Evolutionary conservation across 208 protist species (phyloP), one percentile per base, ranked within the genome.

Genomic region (Tetramitus jugosus): DNA sequence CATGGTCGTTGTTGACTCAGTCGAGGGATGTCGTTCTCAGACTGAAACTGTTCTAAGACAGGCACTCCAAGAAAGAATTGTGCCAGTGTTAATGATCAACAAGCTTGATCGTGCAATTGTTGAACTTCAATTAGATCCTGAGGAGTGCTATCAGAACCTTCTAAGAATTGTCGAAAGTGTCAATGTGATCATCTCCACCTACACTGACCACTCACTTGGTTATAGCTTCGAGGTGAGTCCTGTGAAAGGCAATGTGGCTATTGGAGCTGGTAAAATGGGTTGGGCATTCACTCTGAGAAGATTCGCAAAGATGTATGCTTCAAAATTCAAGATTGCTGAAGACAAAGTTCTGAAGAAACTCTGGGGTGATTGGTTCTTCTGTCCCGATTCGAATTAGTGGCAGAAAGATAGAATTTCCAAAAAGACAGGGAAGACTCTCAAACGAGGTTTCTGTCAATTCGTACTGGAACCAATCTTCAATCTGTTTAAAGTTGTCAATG

Each of bases 1-100:
- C 56, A 84, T 99, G 13, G 95, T 99, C 68, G 97, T 99, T 76
- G 94, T 99, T 60, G 98, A 99, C 84, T 97, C 91, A 82, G 93
- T 99, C 74, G 94, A 98, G 84, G 98, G 98, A 85, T 96, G 99
- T 77, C 98, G 94, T 85, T 97, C 99, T 52, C 96, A 99, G 89
- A 99, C 97, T 65, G 96, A 99, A 87, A 99, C 97, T 82, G 97
- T 99, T 83, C 90, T 99, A 39, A 83, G 94, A 72, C 94, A 97
- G 87, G 93, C 94, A 31, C 88, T 99, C 77, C 84, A 87, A 43
- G 97, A 99, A 90, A 92, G 97, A 84, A 98, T 99, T 82, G 90
- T 92, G 80, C 98, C 97, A 61, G 94, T 99, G 31, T 87, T 99
- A 46, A 97, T 98, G 81, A 86, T 99, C 79, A 99, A 99, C 96